phyloP scores from a whole-genome alignment of 148 eudicot species.

The Chenopodium album region DNA sequence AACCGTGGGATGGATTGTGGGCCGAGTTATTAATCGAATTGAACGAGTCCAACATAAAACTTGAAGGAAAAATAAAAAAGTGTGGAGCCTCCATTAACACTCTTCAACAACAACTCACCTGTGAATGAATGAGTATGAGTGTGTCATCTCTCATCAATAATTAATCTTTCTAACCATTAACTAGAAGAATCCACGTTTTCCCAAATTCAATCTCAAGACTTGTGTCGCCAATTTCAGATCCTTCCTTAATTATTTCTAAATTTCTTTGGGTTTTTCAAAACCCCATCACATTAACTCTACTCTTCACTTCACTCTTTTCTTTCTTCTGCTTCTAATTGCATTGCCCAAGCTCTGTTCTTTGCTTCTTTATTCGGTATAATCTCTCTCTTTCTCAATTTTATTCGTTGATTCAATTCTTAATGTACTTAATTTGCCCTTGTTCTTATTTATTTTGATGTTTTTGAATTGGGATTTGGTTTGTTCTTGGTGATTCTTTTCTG shows the following conservation, averaged over 20 bases:
- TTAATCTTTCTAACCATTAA: background rate
- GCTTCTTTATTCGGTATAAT: constrained; percentile 22
- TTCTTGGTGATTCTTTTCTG: constrained; percentile 3
- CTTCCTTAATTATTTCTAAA: background rate
- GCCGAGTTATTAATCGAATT: background rate
- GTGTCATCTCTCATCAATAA: background rate
- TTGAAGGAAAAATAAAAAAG: background rate
- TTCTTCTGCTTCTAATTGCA: constrained; percentile 1
- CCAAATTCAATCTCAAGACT: background rate
- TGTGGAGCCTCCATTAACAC: background rate
- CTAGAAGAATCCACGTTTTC: constrained; percentile 4
- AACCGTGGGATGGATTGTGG: background rate
- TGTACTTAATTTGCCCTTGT: background rate
- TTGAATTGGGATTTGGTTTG: constrained; percentile 5
- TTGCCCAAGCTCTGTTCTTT: background rate
- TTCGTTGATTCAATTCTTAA: background rate
- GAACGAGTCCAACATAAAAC: background rate
- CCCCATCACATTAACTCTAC: background rate
- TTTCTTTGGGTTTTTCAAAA: background rate
- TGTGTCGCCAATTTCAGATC: background rate
- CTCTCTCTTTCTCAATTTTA: background rate
- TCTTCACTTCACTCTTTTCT: constrained; percentile 13
- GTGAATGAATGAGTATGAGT: background rate
- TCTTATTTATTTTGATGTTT: background rate
- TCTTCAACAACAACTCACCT: background rate